phyloP scores from a whole-genome alignment of 495 filamentous ascomycete genomes.

The Lasiosphaeria hispida region DNA sequence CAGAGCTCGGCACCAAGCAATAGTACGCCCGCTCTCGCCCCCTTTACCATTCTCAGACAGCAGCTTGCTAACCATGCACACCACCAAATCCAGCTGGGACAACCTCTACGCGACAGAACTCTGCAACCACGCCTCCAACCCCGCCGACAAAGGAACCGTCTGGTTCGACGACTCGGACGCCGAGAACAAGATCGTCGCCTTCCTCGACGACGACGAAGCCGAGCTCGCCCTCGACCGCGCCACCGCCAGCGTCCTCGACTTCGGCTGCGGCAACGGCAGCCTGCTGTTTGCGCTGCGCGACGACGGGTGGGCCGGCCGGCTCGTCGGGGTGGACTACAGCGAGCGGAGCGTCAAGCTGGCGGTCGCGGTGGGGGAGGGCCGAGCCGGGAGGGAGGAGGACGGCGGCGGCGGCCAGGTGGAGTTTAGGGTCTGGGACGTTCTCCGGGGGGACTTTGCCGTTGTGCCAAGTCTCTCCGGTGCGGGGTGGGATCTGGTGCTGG shows the following conservation, averaged over 20 bases:
- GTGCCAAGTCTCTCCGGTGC: constrained; percentile 22
- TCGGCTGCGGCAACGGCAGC: constrained; percentile 92
- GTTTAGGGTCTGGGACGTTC: constrained; percentile 77
- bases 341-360: constrained; percentile 69
- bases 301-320: constrained; percentile 51
- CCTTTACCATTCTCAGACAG: not conserved
- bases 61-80: not conserved
- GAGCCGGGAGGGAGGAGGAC: constrained; percentile 17
- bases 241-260: constrained; percentile 55
- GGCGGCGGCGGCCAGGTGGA: too few species aligned
- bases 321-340: constrained; percentile 91
- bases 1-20: constrained; percentile 65
- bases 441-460: constrained; percentile 44
- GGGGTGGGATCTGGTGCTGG: constrained; percentile 83
- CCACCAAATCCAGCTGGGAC: constrained; percentile 60
- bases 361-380: constrained; percentile 38
- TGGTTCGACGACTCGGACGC: constrained; percentile 76
- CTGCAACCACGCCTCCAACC: constrained; percentile 58
- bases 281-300: constrained; percentile 73
- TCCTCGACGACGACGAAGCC: constrained; percentile 46
- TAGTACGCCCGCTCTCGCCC: constrained; percentile 49
- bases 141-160: constrained; percentile 63
- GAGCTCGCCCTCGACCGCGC: constrained; percentile 14
- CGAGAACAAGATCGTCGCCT: constrained; percentile 57
- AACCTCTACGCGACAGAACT: constrained; percentile 60